Percentiles rank a stretch among this genome's conserved stretches.
Evolutionary conservation across 495 filamentous ascomycete genomes (phyloP).

Genomic region (Hypoxylon perforatum): DNA sequence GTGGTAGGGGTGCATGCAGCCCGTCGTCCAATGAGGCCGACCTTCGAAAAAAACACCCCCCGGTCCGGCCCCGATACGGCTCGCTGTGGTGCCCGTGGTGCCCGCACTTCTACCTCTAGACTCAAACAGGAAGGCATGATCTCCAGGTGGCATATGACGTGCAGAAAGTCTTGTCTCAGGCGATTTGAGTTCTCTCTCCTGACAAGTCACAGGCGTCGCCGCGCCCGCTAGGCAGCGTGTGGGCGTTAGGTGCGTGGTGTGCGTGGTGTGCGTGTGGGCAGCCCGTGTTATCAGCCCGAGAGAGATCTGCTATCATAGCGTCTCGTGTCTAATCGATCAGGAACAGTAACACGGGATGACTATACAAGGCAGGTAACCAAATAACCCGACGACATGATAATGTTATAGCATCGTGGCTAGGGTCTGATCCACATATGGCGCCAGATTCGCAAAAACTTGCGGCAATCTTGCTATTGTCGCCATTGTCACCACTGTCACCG

Average conservation of each 20-base stretch:
- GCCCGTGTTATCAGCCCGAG: slow-evolving; percentile 36
- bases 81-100: slow-evolving; percentile 33
- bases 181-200: slow-evolving; percentile 41
- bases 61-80: slow-evolving; percentile 34
- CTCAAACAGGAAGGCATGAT: slow-evolving; percentile 45
- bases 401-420: slow-evolving; percentile 37
- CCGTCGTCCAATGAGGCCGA: slow-evolving; percentile 29
- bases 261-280: slow-evolving; percentile 2
- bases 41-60: slow-evolving; percentile 23
- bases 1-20: slow-evolving; percentile 33
- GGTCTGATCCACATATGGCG: slow-evolving; percentile 37
- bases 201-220: slow-evolving; percentile 30
- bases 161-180: slow-evolving; percentile 40
- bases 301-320: slow-evolving; percentile 40
- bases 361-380: slow-evolving; percentile 47
- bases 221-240: slow-evolving; percentile 13
- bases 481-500: slow-evolving; percentile 35
- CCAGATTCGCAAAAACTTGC: slow-evolving; percentile 44
- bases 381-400: slow-evolving; percentile 42
- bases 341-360: slow-evolving; percentile 46
- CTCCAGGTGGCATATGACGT: slow-evolving; percentile 43
- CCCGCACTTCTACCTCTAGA: slow-evolving; percentile 22
- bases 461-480: slow-evolving; percentile 43
- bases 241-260: too few relatives aligned
- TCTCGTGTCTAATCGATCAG: slow-evolving; percentile 46